Evolutionary conservation across 805 yeast genomes (phyloP).

Genomic region (Candida piceae): DNA sequence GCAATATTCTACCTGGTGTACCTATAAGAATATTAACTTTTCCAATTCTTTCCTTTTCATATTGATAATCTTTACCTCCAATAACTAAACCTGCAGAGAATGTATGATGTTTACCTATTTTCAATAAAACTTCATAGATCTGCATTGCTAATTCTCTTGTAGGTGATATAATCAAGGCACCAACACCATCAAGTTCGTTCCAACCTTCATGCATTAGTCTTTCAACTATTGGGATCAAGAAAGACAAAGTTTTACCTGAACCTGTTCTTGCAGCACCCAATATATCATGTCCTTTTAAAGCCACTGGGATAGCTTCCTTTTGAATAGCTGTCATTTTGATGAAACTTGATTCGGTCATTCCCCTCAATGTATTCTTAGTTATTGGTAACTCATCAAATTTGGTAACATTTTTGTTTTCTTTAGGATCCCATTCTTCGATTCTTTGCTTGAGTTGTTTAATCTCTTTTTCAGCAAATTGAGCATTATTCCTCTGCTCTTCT

Average conservation of each 20-base stretch:
- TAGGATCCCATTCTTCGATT: slow-evolving; percentile 51
- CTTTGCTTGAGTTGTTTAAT: slow-evolving; percentile 41
- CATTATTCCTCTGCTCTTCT: slow-evolving; percentile 24
- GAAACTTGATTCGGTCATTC: slow-evolving; percentile 75
- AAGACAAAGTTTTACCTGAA: slow-evolving; percentile 87
- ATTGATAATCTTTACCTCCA: slow-evolving; percentile 86
- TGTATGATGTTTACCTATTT: slow-evolving; percentile 67
- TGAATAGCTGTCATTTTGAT: slow-evolving; percentile 84
- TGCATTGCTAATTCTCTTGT: slow-evolving; percentile 90
- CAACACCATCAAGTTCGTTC: slow-evolving; percentile 82
- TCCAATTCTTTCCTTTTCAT: slow-evolving; percentile 74
- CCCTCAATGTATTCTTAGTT: slow-evolving; percentile 56
- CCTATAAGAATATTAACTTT: slow-evolving; percentile 80
- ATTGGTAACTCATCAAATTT: slow-evolving; percentile 79
- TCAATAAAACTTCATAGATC: slow-evolving; percentile 80
- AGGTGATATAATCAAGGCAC: slow-evolving; percentile 86
- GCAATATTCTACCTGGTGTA: slow-evolving; percentile 87
- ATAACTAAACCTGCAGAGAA: slow-evolving; percentile 89
- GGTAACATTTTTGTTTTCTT: slow-evolving; percentile 28
- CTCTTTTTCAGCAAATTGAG: slow-evolving; percentile 30
- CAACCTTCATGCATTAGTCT: slow-evolving; percentile 63
- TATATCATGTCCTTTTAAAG: slow-evolving; percentile 73
- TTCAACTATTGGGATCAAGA: slow-evolving; percentile 75
- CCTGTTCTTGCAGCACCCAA: slow-evolving; percentile 89
- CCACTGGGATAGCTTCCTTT: slow-evolving; percentile 65